A percentile compares a stretch with the other conserved stretches of the same genome.
These are phyloP conservation scores for Pachyrhizus erosus DNA, from an alignment of 306 rosid species.

Conservation along the genomic window DNA sequence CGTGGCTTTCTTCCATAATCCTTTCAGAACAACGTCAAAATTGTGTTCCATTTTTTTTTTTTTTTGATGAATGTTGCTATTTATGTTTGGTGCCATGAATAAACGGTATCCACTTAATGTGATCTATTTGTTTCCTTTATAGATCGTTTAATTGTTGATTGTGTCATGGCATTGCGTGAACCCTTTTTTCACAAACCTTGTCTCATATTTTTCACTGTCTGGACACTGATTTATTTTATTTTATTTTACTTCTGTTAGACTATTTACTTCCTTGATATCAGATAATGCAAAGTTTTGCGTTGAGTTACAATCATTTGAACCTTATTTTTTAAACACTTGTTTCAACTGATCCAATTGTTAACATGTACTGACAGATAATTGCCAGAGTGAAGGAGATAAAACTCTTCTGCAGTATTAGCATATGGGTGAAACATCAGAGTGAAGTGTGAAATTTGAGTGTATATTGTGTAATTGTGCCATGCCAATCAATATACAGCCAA, in stretches of 20 bases:
- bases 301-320: constrained; percentile 7
- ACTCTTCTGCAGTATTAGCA: constrained; percentile 23
- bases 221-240: background rate
- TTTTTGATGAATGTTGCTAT: constrained; percentile 28
- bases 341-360: constrained; percentile 27
- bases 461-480: constrained; percentile 13
- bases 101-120: constrained; percentile 14
- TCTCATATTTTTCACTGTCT: background rate
- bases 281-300: constrained; percentile 1
- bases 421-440: constrained; percentile 35
- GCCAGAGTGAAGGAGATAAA: background rate
- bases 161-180: background rate
- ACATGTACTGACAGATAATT: constrained; percentile 35
- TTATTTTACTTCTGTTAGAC: background rate
- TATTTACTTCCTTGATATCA: constrained; percentile 18
- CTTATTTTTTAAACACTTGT: background rate
- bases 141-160: constrained; percentile 23
- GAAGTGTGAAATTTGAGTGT: constrained; percentile 46
- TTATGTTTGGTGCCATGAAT: constrained; percentile 34
- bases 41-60: constrained; percentile 36
- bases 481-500: constrained; percentile 43
- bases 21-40: constrained; percentile 37
- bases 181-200: constrained; percentile 19
- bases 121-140: background rate
- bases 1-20: constrained; percentile 33